Percentiles rank a stretch among this genome's conserved stretches.
phyloP scores from a whole-genome alignment of 1,139 yeast species.

The Scheffersomyces titani region DNA sequence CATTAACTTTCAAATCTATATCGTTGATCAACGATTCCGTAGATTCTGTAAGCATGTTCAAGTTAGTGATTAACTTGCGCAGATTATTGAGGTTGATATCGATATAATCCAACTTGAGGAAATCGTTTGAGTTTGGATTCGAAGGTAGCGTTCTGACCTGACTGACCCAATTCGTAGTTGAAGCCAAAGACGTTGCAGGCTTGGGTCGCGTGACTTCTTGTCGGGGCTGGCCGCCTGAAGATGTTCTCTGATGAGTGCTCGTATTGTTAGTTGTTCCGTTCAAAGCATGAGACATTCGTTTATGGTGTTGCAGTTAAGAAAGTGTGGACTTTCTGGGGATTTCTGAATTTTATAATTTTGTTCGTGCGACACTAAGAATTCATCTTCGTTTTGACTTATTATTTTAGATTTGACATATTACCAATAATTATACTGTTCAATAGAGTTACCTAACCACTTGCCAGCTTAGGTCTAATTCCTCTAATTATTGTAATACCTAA shows the following conservation, averaged over 20 bases:
- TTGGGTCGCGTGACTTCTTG: not conserved
- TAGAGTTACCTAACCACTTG: too few relatives aligned
- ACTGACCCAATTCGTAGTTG: conserved; percentile 30
- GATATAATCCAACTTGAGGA: conserved; percentile 44
- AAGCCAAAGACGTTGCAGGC: not conserved
- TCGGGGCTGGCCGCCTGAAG: not conserved
- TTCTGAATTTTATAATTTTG: not conserved
- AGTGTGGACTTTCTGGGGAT: not conserved
- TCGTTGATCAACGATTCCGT: conserved; percentile 20
- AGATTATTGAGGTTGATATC: conserved; percentile 48
- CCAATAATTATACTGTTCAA: too few relatives aligned
- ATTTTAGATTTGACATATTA: too few relatives aligned
- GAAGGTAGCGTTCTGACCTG: conserved; percentile 43
- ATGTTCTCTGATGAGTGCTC: not conserved
- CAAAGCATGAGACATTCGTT: not conserved
- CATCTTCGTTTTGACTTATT: too few relatives aligned
- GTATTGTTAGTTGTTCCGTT: conserved; percentile 4
- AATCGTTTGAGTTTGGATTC: conserved; percentile 37
- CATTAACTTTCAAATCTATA: conserved; percentile 24
- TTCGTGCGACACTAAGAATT: not conserved
- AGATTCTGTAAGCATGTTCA: conserved; percentile 25
- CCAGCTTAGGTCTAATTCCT: not conserved
- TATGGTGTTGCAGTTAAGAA: not conserved
- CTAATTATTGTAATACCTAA: not conserved
- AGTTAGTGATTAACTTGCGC: conserved; percentile 36